Percentiles rank a stretch among this genome's conserved stretches.
phyloP scores from a whole-genome alignment of 371 early-diverging fungal genomes.

The Lichtheimia corymbifera region DNA sequence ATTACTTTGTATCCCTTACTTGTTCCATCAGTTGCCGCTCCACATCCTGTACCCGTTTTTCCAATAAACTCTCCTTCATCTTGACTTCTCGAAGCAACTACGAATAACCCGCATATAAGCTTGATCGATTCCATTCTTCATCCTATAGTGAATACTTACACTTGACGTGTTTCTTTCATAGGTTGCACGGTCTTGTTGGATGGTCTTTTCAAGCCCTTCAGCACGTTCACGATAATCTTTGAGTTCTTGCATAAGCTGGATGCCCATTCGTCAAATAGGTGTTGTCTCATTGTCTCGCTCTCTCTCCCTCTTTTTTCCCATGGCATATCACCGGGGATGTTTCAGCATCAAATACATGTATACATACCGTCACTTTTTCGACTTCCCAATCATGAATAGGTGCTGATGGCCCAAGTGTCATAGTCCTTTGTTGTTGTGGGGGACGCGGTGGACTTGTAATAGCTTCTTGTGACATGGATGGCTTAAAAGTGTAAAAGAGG shows the following conservation, averaged over 20 bases:
- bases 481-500: conserved; percentile 2
- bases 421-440: conserved; percentile 14
- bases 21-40: conserved; percentile 20
- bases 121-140: neutral
- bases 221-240: conserved; percentile 24
- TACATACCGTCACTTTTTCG: conserved; percentile 26
- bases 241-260: conserved; percentile 25
- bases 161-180: conserved; percentile 31
- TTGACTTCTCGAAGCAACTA: conserved; percentile 36
- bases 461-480: conserved; percentile 1
- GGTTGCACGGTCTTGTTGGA: conserved; percentile 23
- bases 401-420: conserved; percentile 15
- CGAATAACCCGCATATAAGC: neutral
- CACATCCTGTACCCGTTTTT: conserved; percentile 26
- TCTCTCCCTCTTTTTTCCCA: neutral
- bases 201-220: conserved; percentile 10
- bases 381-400: conserved; percentile 37
- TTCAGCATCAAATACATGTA: neutral
- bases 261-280: neutral
- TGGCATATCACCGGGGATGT: too few species aligned
- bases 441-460: neutral
- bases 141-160: conserved; percentile 16
- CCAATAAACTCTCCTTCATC: conserved; percentile 27
- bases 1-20: conserved; percentile 9
- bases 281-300: neutral